Conservation (phyloP, 78 protist species). For the Guillardia theta region DNA sequence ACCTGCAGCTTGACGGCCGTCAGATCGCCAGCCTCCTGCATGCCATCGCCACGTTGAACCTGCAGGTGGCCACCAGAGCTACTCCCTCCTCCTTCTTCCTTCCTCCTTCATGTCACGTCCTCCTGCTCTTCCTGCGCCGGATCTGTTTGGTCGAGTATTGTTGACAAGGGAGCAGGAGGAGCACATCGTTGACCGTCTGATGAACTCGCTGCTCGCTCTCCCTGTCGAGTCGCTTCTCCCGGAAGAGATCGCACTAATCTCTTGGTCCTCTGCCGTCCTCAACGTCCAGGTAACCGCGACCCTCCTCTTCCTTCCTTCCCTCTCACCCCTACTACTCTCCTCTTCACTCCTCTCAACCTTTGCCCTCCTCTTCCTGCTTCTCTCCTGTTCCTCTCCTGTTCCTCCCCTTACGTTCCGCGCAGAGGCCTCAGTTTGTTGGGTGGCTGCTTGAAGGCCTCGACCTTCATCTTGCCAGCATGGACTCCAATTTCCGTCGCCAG, state of each 20-base stretch:
- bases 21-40: neutral
- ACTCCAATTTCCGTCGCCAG: neutral
- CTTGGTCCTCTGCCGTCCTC: conserved; percentile 9
- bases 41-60: neutral
- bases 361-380: too few species aligned
- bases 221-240: neutral
- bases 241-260: neutral
- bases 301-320: too few species aligned
- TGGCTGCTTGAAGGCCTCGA: neutral
- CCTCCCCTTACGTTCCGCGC: too few species aligned
- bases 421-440: neutral
- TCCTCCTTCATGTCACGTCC: neutral
- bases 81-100: neutral
- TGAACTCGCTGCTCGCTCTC: neutral
- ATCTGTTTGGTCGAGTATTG: neutral
- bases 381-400: too few species aligned
- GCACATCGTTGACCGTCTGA: neutral
- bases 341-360: too few species aligned
- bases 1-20: neutral
- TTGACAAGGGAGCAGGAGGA: neutral
- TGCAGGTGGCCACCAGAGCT: neutral
- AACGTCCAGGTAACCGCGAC: too few species aligned
- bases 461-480: neutral
- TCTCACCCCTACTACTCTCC: too few species aligned
- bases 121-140: neutral